Evolutionary conservation across 148 eudicot genomes (phyloP), one percentile per base, ranked within the genome.

Genomic region (Vaccinium darrowii): DNA sequence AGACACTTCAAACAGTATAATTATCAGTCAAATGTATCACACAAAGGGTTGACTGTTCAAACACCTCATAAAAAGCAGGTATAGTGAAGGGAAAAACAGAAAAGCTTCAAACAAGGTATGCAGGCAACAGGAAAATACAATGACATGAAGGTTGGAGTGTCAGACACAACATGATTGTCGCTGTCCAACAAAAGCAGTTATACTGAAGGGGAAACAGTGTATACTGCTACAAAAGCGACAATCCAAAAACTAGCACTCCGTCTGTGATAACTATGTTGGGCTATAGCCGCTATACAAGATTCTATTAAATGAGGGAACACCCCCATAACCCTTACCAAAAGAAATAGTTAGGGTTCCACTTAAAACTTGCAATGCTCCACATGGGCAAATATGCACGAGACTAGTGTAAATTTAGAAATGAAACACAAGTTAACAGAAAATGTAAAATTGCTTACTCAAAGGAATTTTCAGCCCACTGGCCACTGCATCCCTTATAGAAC

Each of bases 401-500:
- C 57, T 56, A 27, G 5, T 1, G 33, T 19, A 54, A 47, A 54
- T 50, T 75, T 27, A 23, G 80, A 73, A 14, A n/a, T 65, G 7
- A 36, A 83, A 56, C 14, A 36, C 56, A 57, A 62, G 23, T 33
- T 30, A 67, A 25, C 27, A 83, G 60, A 73, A 19, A 50, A 39
- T 25, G 72, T 25, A 51, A n/a, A 76, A 72, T 83, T 78, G 81
- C 97, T 91, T 86, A 96, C 99, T 90, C 13, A 96, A 89, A 72
- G 99, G 99, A 82, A 96, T 69, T 82, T 87, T 92, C 78, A 96
- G 81, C 39, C 99, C 98, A 89, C 85, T 84, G 78, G 97, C 85
- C 75, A 93, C 76, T 57, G 87, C 89, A 87, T 94, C 98, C 80
- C 87, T 89, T 43, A 94, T 84, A 71, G 95, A 91, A 85, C 82